Base-by-base conservation (phyloP, 805 yeast genomes). In the Jamesozyma gamospora region DNA sequence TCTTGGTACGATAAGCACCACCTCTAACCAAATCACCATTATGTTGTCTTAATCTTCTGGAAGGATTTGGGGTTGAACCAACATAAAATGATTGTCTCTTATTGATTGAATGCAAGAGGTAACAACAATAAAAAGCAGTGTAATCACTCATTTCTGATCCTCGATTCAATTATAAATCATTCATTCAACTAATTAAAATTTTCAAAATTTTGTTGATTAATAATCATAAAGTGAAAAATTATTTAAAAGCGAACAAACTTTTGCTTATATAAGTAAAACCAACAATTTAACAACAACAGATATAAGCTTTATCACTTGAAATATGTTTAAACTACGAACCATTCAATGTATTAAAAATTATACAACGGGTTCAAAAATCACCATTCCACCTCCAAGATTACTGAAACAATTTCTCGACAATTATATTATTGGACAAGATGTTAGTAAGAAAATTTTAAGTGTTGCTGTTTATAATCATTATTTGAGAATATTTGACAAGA, bases 31-130 rank as follows among this genome's bases (percentile, higher is more conserved):
- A 53, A 2, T 70, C 75, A 3, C 95, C 94, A 61, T 84, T 84
- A 54, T 84, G 95, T 49, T 84, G 95, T 30, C 86, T 55, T 3
- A 85, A 64, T 36, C 95, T 58, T 48, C 78, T 53, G 10, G 63
- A 53, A 0, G 94, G 94, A 50, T 82, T 73, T 1, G 92, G 90
- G 0, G 94, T 82, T 1, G 94, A 83, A 0, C 95, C 95, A 4
- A 84, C 72, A 52, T 84, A 84, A 50, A 78, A 77, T 9, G 82
- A 72, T 31, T 64, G 64, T 17, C 74, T 73, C 46, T 72, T 75
- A 10, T 74, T 68, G 3, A 70, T 51, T 0, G 90, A 81, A 44
- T 75, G 74, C 9, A 84, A 61, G 2, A 85, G 58, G 53, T 84
- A 85, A 33, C 83, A 84, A 37, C 86, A 78, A 55, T 84, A 84